phyloP scores from a whole-genome alignment of 768 basidiomycete genomes.

The Suillus fuscotomentosus region DNA sequence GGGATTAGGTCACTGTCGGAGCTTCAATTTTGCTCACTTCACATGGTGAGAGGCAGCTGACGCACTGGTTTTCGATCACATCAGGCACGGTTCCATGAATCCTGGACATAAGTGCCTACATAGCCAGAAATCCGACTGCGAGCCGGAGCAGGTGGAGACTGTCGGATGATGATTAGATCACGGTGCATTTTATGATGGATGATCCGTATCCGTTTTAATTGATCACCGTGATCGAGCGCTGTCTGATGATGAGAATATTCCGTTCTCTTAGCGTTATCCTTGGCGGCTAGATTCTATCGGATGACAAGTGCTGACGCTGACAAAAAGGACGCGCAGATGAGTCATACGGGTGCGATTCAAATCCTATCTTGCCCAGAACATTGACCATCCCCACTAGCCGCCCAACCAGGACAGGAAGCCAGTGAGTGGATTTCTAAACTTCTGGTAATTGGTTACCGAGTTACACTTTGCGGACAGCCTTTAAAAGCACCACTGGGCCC shows the following conservation, averaged over 20 bases:
- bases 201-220: background rate
- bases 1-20: too few species aligned
- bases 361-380: background rate
- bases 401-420: background rate
- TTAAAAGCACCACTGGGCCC: background rate
- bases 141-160: too few species aligned
- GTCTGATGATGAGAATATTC: conserved; percentile 1
- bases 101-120: too few species aligned
- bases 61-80: too few species aligned
- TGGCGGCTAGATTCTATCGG: background rate
- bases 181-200: background rate
- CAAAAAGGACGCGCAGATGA: background rate
- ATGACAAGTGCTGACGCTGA: background rate
- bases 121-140: too few species aligned
- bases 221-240: background rate
- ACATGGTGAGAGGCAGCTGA: too few species aligned
- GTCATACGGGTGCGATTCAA: background rate
- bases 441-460: background rate
- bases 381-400: background rate
- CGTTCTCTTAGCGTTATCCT: background rate
- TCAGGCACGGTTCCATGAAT: too few species aligned
- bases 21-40: too few species aligned
- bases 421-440: background rate
- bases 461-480: background rate
- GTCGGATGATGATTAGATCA: background rate